Percentiles rank a stretch among this genome's conserved stretches.
phyloP scores from a whole-genome alignment of 2,329 filamentous ascomycete genomes.

The Coniochaeta sp. region DNA sequence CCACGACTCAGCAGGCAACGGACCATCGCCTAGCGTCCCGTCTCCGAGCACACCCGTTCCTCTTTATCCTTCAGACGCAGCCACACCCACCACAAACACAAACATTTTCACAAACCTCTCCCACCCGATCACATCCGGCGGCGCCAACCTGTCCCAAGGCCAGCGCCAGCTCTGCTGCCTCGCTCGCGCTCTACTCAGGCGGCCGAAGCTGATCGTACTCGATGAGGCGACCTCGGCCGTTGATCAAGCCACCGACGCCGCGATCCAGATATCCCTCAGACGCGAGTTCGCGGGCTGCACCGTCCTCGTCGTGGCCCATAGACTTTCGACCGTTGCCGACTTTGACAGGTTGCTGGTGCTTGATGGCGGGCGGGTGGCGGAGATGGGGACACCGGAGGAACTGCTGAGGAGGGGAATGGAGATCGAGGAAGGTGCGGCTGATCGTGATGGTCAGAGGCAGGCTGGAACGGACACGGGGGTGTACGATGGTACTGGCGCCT shows the following conservation, averaged over 20 bases:
- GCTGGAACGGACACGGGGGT: slow-evolving; percentile 1
- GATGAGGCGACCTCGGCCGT: slow-evolving; percentile 40
- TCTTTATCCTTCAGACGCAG: background rate
- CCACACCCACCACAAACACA: background rate
- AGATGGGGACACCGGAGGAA: slow-evolving; percentile 28
- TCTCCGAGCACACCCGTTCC: background rate
- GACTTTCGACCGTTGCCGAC: slow-evolving; percentile 37
- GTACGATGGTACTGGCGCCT: slow-evolving; percentile 15
- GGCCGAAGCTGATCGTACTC: slow-evolving; percentile 31
- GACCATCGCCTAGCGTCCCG: background rate
- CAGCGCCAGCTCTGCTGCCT: slow-evolving; percentile 41
- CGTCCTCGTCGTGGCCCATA: slow-evolving; percentile 34
- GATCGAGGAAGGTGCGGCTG: slow-evolving; percentile 17
- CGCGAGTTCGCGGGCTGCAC: slow-evolving; percentile 42
- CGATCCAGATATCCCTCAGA: slow-evolving; percentile 49
- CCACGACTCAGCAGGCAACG: background rate
- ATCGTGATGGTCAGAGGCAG: slow-evolving; percentile 20
- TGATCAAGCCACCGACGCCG: slow-evolving; percentile 47
- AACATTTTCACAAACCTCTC: slow-evolving; percentile 24
- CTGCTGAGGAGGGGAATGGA: slow-evolving; percentile 30
- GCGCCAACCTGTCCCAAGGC: slow-evolving; percentile 33
- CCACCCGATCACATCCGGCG: slow-evolving; percentile 21
- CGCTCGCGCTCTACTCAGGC: slow-evolving; percentile 33
- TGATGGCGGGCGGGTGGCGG: slow-evolving; percentile 36
- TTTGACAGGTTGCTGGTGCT: slow-evolving; percentile 44